Base-by-base conservation (phyloP, 345 rosid genomes). In the Sisymbrium irio region DNA sequence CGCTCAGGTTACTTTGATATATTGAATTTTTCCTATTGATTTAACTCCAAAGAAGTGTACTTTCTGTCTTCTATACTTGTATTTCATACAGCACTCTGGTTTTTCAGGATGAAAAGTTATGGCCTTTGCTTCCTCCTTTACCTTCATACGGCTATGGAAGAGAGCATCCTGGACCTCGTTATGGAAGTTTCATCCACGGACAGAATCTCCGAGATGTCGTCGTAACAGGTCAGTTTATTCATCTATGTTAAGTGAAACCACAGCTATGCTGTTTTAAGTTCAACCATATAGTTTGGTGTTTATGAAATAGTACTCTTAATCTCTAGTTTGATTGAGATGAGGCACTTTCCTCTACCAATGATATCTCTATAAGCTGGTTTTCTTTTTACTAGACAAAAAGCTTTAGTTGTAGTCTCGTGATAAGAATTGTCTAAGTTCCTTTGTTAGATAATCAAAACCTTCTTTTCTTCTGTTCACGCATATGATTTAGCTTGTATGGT, bases 141-240 rank as follows among this genome's bases (percentile, higher is more conserved):
- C 89, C 92, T 68, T 87, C 92, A 5, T 87, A 87, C 17, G 92
- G 92, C 5, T 79, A 82, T 53, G 92, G 92, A 62, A 83, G 92
- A 72, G 89, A 87, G 84, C 92, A 82, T 80, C 72, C 42, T 62
- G 92, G 92, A 66, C 84, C 92, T 69, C 86, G 92, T 7, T 87
- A 84, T 69, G 89, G 92, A 33, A 87, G 92, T 75, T 84, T 87
- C 73, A 83, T 87, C 55, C 89, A 87, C 15, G 92, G 92, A 20
- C 89, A 87, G 80, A 82, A 87, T 78, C 89, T 87, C 75, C 82
- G 41, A 82, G 88, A 85, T 85, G 83, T 87, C 11, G 89, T 87
- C 33, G 58, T 87, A 74, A 85, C 92, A 32, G 92, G 92, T 85
- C 8, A 69, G 85, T 69, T 27, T 25, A 0, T 32, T 63, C 47